phyloP scores from a whole-genome alignment of 2,329 filamentous ascomycete genomes.

The Penicillium hesseltinei region DNA sequence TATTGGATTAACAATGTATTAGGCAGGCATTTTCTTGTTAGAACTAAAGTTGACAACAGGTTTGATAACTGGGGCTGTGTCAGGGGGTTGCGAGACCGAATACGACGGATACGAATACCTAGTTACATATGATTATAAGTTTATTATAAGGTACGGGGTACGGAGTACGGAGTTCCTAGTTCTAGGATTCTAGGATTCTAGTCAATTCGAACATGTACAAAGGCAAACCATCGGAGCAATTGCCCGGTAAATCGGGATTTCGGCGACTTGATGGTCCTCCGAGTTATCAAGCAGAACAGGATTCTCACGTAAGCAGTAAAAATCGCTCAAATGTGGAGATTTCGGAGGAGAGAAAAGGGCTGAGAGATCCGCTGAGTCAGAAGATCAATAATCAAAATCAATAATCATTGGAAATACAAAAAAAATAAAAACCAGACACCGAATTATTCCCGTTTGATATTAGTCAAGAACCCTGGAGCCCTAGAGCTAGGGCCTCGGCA shows the following conservation, averaged over 20 bases:
- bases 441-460: constrained; percentile 4
- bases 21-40: not conserved
- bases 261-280: constrained; percentile 9
- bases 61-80: not conserved
- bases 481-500: constrained; percentile 1
- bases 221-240: not conserved
- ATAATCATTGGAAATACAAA: not conserved
- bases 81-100: not conserved
- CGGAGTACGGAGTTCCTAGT: no score
- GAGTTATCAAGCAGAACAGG: not conserved
- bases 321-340: constrained; percentile 11
- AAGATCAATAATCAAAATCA: not conserved
- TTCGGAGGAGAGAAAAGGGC: not conserved
- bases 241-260: constrained; percentile 23
- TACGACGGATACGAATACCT: not conserved
- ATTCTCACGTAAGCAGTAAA: constrained; percentile 12
- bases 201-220: not conserved
- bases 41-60: not conserved
- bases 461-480: not conserved
- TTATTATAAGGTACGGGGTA: no score
- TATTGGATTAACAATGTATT: not conserved
- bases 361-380: constrained; percentile 15
- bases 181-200: no score
- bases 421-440: not conserved
- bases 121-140: no score